Evolutionary conservation across 2,329 filamentous ascomycete species (phyloP), one percentile per base, ranked within the genome.

Genomic region (Leptodontidium sp.): DNA sequence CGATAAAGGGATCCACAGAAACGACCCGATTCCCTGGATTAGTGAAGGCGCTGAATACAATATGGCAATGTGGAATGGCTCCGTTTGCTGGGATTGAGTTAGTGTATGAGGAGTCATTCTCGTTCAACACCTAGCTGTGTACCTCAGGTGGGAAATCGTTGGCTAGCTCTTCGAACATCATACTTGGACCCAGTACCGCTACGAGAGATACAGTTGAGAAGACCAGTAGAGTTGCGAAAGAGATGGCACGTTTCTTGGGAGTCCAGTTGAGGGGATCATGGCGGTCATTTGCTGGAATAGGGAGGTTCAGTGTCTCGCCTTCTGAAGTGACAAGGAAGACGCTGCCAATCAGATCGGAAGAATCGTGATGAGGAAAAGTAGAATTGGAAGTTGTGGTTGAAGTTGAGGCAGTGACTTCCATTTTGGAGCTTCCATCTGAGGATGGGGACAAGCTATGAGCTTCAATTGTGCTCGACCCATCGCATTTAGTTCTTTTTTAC

Each of bases 201-300:
- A 67, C 52, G 12, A 71, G 61, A 14, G 65, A 65, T 21, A 62
- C 47, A 14, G 61, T 59, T 4, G 65, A 59, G 45, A 63, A 68
- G 53, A 70, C 49, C 43, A 70, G n/a, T 2, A 72, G 15, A 5
- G 65, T 53, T 12, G 68, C 9, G 26, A 69, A 49, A 14, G 71
- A 69, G n/a, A 64, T 15, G 32, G 58, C 58, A n/a, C 69, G 43
- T 49, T 73, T 73, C 26, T 38, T 49, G 17, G 21, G 8, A 15
- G 47, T 64, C 71, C 71, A 73, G 45, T 73, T 73, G 38, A 73
- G 58, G 3, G 71, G 71, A 59, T 73, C 71, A 15, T 61, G 50
- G 52, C 63, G 40, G 14, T 69, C 71, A 2, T 38, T 58, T 4
- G 59, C 52, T 2, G 71, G 67, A 12, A 71, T 70, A 12, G 71